Percentiles rank a stretch among this genome's conserved stretches.
Conservation (phyloP, 208 protist species). For the Crithidia expoeki region DNA sequence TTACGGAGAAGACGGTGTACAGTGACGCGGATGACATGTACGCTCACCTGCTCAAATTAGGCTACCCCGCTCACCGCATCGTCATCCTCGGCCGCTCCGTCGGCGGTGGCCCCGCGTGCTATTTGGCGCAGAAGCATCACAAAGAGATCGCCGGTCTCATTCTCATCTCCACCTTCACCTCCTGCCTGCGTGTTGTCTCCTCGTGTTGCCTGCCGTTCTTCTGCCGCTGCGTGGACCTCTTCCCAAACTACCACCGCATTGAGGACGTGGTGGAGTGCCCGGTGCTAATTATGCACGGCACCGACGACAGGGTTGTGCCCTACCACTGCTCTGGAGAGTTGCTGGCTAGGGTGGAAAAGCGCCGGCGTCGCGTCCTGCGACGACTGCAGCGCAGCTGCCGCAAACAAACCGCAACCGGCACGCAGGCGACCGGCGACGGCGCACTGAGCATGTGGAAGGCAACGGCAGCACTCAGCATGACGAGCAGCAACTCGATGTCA, state of each 20-base stretch:
- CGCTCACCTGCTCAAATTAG: conserved; percentile 37
- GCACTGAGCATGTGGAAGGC: not conserved
- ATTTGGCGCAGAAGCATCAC: conserved; percentile 74
- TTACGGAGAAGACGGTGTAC: conserved; percentile 60
- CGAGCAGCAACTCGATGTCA: conserved; percentile 6
- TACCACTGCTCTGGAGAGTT: conserved; percentile 55
- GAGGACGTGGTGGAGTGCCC: conserved; percentile 51
- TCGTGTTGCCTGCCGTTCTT: conserved; percentile 35
- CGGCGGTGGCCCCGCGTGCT: conserved; percentile 76
- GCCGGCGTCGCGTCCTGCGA: not conserved
- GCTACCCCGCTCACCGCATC: conserved; percentile 47
- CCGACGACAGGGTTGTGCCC: conserved; percentile 58
- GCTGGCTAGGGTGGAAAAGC: conserved; percentile 8
- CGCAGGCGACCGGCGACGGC: not conserved
- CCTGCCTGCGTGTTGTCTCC: conserved; percentile 56
- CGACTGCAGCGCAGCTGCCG: conserved; percentile 1
- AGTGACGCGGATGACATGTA: conserved; percentile 77
- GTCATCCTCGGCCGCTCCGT: conserved; percentile 80
- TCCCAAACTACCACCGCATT: conserved; percentile 63
- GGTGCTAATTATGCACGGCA: conserved; percentile 75
- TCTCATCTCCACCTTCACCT: conserved; percentile 76
- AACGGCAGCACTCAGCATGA: not conserved
- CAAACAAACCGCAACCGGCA: not conserved
- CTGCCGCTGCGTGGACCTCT: conserved; percentile 56
- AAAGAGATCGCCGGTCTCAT: conserved; percentile 60